phyloP scores from a whole-genome alignment of 1,139 yeast species.

The Yamadazyma mexicana region DNA sequence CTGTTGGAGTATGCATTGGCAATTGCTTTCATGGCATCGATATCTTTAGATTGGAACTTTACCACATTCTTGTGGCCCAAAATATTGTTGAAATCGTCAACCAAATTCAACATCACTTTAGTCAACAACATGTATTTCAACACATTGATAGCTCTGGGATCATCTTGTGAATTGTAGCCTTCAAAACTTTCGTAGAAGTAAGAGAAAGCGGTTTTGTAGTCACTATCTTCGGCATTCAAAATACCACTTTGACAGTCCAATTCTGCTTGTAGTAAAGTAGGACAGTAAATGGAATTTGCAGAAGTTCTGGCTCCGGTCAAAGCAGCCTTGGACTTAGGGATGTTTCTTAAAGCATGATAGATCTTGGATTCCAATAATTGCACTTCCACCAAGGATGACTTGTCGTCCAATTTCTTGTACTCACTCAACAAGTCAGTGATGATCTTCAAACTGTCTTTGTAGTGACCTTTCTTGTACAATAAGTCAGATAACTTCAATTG shows the following conservation, averaged over 20 bases:
- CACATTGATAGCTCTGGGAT: constrained; percentile 69
- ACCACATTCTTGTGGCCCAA: constrained; percentile 77
- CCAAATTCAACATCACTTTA: constrained; percentile 86
- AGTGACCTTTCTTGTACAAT: constrained; percentile 63
- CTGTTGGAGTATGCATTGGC: constrained; percentile 88
- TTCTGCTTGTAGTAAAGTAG: constrained; percentile 92
- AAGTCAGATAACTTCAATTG: constrained; percentile 81
- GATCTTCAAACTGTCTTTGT: constrained; percentile 70
- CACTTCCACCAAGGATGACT: constrained; percentile 91
- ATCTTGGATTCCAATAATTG: constrained; percentile 89
- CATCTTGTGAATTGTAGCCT: constrained; percentile 67
- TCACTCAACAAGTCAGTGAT: constrained; percentile 75
- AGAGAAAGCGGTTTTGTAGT: constrained; percentile 93
- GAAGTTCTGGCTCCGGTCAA: constrained; percentile 94
- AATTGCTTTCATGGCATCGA: constrained; percentile 93
- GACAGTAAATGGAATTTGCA: constrained; percentile 93
- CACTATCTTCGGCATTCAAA: constrained; percentile 94
- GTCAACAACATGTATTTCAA: constrained; percentile 90
- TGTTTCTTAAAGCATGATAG: constrained; percentile 87
- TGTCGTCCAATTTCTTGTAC: constrained; percentile 92
- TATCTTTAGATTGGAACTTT: constrained; percentile 70
- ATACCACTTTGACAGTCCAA: constrained; percentile 95
- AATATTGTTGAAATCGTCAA: constrained; percentile 81
- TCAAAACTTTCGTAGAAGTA: constrained; percentile 95
- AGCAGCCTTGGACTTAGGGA: constrained; percentile 91